These are phyloP conservation scores for Stephania japonica DNA, from an alignment of 164 flowering plant species.

Conservation along the genomic window DNA sequence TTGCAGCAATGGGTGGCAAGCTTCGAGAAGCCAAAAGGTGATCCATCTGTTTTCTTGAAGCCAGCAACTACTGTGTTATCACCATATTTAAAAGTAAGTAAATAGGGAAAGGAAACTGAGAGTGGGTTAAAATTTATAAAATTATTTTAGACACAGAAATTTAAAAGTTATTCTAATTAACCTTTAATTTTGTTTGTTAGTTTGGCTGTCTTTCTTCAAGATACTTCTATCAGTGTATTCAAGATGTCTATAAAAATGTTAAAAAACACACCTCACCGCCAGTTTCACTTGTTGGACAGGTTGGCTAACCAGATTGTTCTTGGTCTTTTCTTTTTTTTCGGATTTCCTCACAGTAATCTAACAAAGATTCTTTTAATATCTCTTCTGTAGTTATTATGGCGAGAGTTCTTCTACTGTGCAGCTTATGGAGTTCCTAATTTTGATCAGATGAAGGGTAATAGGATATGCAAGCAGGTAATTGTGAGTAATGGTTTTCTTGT, in stretches of 20 bases:
- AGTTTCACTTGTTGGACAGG: slow-evolving; percentile 95
- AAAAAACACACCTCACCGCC: slow-evolving; percentile 79
- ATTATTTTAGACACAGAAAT: neutral
- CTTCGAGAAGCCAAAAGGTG: slow-evolving; percentile 95
- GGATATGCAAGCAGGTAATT: slow-evolving; percentile 85
- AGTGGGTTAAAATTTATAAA: neutral
- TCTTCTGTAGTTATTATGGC: slow-evolving; percentile 69
- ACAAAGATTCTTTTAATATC: neutral
- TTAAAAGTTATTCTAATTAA: neutral
- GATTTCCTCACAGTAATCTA: slow-evolving; percentile 9
- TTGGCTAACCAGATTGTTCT: slow-evolving; percentile 21
- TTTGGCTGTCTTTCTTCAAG: slow-evolving; percentile 94
- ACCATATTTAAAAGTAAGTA: slow-evolving; percentile 89
- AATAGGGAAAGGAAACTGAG: neutral
- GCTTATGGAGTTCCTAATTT: slow-evolving; percentile 89
- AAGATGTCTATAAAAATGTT: slow-evolving; percentile 50
- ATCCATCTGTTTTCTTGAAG: slow-evolving; percentile 78
- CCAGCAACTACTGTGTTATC: slow-evolving; percentile 95
- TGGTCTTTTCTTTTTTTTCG: too few species aligned
- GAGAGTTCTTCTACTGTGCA: slow-evolving; percentile 87
- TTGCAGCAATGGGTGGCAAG: slow-evolving; percentile 84
- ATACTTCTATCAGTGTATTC: slow-evolving; percentile 70
- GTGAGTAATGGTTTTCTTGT: neutral
- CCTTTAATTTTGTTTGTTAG: slow-evolving; percentile 28
- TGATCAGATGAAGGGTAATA: slow-evolving; percentile 76